Conservation (phyloP, 805 yeast species). For the Saccharomycopsis selenospora region DNA sequence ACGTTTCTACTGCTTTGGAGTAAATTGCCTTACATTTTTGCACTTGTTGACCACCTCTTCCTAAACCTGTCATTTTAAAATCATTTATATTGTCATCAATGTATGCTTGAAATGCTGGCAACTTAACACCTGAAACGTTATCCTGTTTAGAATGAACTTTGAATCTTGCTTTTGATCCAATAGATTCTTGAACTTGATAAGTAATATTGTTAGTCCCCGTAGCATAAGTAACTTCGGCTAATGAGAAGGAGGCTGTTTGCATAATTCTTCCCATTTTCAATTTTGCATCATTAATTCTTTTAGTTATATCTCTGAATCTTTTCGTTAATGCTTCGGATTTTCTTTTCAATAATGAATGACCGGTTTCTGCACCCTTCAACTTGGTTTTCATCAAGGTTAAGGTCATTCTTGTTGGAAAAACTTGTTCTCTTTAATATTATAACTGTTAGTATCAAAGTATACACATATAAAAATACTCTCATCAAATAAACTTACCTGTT, state of each 20-base stretch:
- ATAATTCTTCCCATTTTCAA: slow-evolving; percentile 96
- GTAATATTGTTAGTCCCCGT: slow-evolving; percentile 87
- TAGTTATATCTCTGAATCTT: slow-evolving; percentile 92
- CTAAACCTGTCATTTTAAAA: slow-evolving; percentile 92
- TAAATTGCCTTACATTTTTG: slow-evolving; percentile 90
- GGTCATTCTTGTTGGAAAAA: slow-evolving; percentile 97
- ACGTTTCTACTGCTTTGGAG: slow-evolving; percentile 92
- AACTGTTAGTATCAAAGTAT: too few relatives aligned
- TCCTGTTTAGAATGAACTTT: slow-evolving; percentile 88
- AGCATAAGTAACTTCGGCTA: slow-evolving; percentile 96
- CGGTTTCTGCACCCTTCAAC: slow-evolving; percentile 95
- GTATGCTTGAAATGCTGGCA: slow-evolving; percentile 86
- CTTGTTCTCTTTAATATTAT: slow-evolving; percentile 87
- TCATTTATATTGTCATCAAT: slow-evolving; percentile 84
- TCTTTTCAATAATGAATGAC: slow-evolving; percentile 87
- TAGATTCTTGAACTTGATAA: slow-evolving; percentile 93
- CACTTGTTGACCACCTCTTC: slow-evolving; percentile 98
- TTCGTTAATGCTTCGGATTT: slow-evolving; percentile 96
- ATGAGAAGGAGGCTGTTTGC: slow-evolving; percentile 96
- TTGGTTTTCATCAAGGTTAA: slow-evolving; percentile 90
- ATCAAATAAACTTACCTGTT: slow-evolving; percentile 39
- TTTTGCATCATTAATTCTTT: slow-evolving; percentile 88
- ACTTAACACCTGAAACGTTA: slow-evolving; percentile 90
- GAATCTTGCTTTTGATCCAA: slow-evolving; percentile 75
- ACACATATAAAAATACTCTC: too few relatives aligned